Percentiles rank a stretch among this genome's conserved stretches.
These are phyloP conservation scores for Tephrocybe sp. DNA, from an alignment of 768 basidiomycete species.

Conservation along the genomic window DNA sequence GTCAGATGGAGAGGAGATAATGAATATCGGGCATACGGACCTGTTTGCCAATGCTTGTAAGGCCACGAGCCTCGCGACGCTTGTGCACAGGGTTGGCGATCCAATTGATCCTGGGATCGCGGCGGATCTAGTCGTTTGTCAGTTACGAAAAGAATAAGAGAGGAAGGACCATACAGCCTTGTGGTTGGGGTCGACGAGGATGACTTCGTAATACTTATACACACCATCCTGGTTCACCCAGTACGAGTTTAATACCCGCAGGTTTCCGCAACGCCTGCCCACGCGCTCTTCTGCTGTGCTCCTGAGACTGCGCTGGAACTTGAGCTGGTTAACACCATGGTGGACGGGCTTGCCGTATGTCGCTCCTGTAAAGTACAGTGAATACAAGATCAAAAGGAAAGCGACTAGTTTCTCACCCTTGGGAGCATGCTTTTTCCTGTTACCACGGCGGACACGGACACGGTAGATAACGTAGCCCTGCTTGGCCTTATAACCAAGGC, in stretches of 20 bases:
- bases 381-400: neutral
- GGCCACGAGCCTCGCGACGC: slow-evolving; percentile 95
- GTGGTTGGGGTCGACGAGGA: slow-evolving; percentile 94
- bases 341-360: slow-evolving; percentile 99
- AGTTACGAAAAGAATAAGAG: slow-evolving; percentile 14
- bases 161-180: slow-evolving; percentile 68
- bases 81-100: slow-evolving; percentile 98
- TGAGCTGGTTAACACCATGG: slow-evolving; percentile 99
- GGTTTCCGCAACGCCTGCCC: slow-evolving; percentile 92
- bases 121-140: slow-evolving; percentile 64
- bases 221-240: slow-evolving; percentile 99
- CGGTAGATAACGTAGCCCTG: slow-evolving; percentile 99
- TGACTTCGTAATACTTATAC: slow-evolving; percentile 99
- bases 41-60: slow-evolving; percentile 95
- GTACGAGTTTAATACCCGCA: slow-evolving; percentile 97
- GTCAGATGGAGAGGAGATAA: slow-evolving; percentile 7
- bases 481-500: slow-evolving; percentile 99
- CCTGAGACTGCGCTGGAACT: slow-evolving; percentile 92
- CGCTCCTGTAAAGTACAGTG: slow-evolving; percentile 58
- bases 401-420: slow-evolving; percentile 65
- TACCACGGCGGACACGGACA: slow-evolving; percentile 94
- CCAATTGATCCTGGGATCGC: slow-evolving; percentile 99
- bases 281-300: slow-evolving; percentile 98
- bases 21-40: slow-evolving; percentile 31
- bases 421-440: slow-evolving; percentile 97